phyloP scores from a whole-genome alignment of 2,329 filamentous ascomycete genomes.

The Coleophoma cylindrospora region DNA sequence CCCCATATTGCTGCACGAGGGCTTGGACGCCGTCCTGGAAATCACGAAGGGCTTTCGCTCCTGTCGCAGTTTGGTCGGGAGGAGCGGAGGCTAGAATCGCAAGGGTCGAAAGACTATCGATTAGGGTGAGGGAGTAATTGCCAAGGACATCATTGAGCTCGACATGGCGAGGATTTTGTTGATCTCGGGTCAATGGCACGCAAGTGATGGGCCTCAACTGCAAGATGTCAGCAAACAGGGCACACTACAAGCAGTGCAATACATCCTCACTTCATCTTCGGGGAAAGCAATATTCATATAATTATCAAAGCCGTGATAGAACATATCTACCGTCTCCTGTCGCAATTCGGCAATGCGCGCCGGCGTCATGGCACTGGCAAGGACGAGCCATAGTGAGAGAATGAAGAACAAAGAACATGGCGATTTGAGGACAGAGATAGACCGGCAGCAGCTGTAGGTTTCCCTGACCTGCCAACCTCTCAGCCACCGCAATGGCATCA shows the following conservation, averaged over 20 bases:
- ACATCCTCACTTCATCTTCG: slow-evolving; percentile 71
- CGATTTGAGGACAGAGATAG: slow-evolving; percentile 9
- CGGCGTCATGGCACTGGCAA: slow-evolving; percentile 42
- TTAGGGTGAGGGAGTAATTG: slow-evolving; percentile 93
- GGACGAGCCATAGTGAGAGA: slow-evolving; percentile 18
- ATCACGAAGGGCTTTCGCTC: slow-evolving; percentile 58
- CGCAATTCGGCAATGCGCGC: slow-evolving; percentile 50
- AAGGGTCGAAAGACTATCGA: slow-evolving; percentile 91
- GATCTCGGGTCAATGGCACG: slow-evolving; percentile 76
- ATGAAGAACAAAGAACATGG: slow-evolving; percentile 19
- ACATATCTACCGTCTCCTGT: slow-evolving; percentile 68
- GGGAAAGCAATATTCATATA: slow-evolving; percentile 94
- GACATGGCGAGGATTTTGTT: slow-evolving; percentile 70
- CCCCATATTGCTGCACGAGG: slow-evolving; percentile 80
- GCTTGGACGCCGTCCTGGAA: slow-evolving; percentile 78
- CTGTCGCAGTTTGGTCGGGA: slow-evolving; percentile 44
- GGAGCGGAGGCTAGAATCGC: slow-evolving; percentile 83
- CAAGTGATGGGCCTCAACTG: slow-evolving; percentile 83
- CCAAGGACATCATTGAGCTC: slow-evolving; percentile 93
- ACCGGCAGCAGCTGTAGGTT: slow-evolving; percentile 14
- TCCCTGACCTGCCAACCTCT: slow-evolving; percentile 13
- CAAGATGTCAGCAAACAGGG: neutral
- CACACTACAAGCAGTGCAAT: neutral
- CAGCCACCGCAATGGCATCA: slow-evolving; percentile 29
- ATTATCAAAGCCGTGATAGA: slow-evolving; percentile 94